These are phyloP conservation scores for Aspergillus glaucus DNA, from an alignment of 2,329 filamentous ascomycete genomes.

Conservation along the genomic window DNA sequence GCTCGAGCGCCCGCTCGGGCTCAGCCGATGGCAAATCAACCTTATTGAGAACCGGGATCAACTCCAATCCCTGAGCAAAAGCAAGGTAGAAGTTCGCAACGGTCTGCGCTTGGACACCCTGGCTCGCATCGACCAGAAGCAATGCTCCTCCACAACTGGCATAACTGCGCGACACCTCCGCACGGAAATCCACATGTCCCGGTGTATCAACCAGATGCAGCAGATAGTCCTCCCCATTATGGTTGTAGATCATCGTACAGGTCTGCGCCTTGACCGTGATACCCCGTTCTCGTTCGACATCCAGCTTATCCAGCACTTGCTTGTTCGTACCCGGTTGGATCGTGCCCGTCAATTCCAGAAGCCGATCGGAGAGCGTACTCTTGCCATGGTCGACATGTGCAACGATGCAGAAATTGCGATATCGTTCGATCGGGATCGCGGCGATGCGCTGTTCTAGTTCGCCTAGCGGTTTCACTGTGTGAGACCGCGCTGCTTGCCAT, in stretches of 20 bases:
- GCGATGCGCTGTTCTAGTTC: conserved; percentile 54
- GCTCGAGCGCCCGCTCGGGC: conserved; percentile 73
- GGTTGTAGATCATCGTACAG: conserved; percentile 92
- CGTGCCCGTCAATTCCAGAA: conserved; percentile 90
- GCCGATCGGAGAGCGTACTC: conserved; percentile 84
- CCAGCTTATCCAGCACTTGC: conserved; percentile 93
- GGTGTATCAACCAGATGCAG: conserved; percentile 95
- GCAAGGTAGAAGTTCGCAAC: conserved; percentile 98
- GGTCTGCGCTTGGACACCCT: conserved; percentile 95
- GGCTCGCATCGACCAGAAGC: conserved; percentile 88
- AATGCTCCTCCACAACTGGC: conserved; percentile 91
- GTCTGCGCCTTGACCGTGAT: conserved; percentile 99
- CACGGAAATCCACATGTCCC: conserved; percentile 94
- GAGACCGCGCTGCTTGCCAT: conserved; percentile 17
- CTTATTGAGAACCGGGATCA: conserved; percentile 95
- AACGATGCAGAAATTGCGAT: conserved; percentile 96
- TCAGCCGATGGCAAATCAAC: conserved; percentile 89
- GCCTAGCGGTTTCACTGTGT: conserved; percentile 24
- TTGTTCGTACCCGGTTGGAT: conserved; percentile 83
- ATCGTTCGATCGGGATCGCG: conserved; percentile 47
- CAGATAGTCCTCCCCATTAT: conserved; percentile 81
- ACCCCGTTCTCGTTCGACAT: conserved; percentile 90
- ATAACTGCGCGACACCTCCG: conserved; percentile 92
- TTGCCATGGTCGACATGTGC: conserved; percentile 99
- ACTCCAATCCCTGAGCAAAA: conserved; percentile 78